Conservation (phyloP, 306 rosid genomes). For the Alnus glutinosa region DNA sequence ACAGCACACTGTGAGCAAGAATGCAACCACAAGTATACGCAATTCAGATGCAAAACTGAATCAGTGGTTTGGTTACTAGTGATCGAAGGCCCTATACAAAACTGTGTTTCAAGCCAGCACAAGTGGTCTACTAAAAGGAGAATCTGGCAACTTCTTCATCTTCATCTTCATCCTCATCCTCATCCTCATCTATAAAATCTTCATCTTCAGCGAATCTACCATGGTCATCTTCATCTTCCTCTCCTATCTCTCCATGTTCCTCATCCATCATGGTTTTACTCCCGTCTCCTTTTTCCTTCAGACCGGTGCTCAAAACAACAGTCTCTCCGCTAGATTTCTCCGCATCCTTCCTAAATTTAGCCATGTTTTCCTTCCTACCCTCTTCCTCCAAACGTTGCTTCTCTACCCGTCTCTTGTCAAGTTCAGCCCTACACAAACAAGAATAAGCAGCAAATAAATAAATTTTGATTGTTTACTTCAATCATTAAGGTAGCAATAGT, state of each 20-base stretch:
- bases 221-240: conserved; percentile 44
- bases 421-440: conserved; percentile 60
- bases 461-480: conserved; percentile 11
- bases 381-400: conserved; percentile 81
- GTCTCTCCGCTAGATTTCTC: conserved; percentile 59
- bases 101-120: conserved; percentile 12
- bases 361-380: conserved; percentile 70
- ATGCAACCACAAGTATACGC: too few species aligned
- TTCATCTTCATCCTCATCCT: conserved; percentile 51
- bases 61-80: not conserved
- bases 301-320: conserved; percentile 77
- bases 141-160: conserved; percentile 48
- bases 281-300: conserved; percentile 48
- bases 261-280: conserved; percentile 48
- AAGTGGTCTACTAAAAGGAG: conserved; percentile 29
- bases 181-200: conserved; percentile 50
- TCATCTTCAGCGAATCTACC: conserved; percentile 51
- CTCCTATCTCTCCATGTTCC: conserved; percentile 48
- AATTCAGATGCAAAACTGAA: not conserved
- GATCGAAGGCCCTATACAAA: conserved; percentile 32
- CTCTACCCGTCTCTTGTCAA: conserved; percentile 76
- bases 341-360: conserved; percentile 71
- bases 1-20: too few species aligned
- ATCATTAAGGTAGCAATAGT: not conserved
- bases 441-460: conserved; percentile 2